Base-by-base conservation (phyloP, 1,284 basidiomycete genomes). In the Tetrapyrgos nigripes region DNA sequence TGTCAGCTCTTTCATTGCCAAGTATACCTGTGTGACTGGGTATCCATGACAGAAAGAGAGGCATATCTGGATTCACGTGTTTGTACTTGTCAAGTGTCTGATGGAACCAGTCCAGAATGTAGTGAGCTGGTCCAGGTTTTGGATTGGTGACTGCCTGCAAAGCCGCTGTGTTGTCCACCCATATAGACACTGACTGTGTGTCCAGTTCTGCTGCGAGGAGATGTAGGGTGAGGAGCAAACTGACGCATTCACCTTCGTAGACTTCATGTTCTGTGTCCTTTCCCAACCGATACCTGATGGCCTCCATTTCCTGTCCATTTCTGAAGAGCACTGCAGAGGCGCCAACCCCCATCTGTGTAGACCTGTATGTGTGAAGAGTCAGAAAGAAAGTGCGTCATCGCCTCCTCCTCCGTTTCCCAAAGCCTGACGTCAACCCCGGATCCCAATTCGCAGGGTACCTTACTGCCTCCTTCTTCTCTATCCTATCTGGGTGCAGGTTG, bases 41-140 rank as follows among this genome's bases (percentile, higher is more conserved):
- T 17, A 6, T 8, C 24, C 46, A 65, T 14, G 40, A 44, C 27
- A 64, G 26, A 35, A 28, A 17, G 23, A 65, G 27, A 9, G 37
- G 6, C 6, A 63, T 31, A 1, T 28, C 31, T 33, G 27, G 21
- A n/a, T 49, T 45, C 13, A 35, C 21, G n/a, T 26, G 35, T 13
- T 3, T 5, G 53, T 17, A 62, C n/a, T 50, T 13, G n/a, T 8
- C 13, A n/a, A 60, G 46, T n/a, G 26, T 13, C 11, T 17, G 14
- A 29, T 60, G 60, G 51, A 65, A 55, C 8, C 35, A 11, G 52
- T 55, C 23, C 14, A 64, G 33, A 10, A 65, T 52, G 49, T 65
- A 57, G 19, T 62, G 60, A 4, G 56, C 57, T 2, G 62, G 57
- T n/a, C 53, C 31, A 3, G 51, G 17, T 31, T 28, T 40, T 9